These are phyloP conservation scores for Xylaria bambusicola DNA, from an alignment of 495 filamentous ascomycete genomes.

Conservation along the genomic window DNA sequence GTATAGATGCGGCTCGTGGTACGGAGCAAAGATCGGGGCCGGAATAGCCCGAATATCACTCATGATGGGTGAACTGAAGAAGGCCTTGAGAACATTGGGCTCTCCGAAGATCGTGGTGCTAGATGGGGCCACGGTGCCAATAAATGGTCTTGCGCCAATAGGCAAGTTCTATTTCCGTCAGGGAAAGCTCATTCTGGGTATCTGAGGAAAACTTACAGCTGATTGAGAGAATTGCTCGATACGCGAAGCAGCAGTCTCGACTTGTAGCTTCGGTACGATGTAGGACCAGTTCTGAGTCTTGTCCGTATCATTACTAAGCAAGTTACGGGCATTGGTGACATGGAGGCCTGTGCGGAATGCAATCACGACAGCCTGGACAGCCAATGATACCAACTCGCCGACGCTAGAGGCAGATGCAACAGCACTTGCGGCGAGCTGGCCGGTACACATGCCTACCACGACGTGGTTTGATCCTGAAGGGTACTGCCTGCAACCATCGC, in stretches of 20 bases:
- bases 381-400: slow-evolving; percentile 58
- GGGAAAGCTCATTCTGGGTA: background rate
- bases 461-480: slow-evolving; percentile 31
- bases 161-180: slow-evolving; percentile 51
- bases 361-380: slow-evolving; percentile 61
- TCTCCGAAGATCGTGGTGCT: slow-evolving; percentile 72
- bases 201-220: background rate
- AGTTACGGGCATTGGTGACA: slow-evolving; percentile 45
- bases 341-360: slow-evolving; percentile 64
- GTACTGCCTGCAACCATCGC: background rate
- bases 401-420: slow-evolving; percentile 59
- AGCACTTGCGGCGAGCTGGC: slow-evolving; percentile 61
- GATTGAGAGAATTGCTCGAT: background rate
- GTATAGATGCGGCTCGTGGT: slow-evolving; percentile 73
- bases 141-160: slow-evolving; percentile 60
- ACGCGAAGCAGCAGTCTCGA: background rate
- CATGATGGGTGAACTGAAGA: slow-evolving; percentile 53
- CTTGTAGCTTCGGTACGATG: background rate
- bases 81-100: slow-evolving; percentile 56
- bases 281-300: background rate
- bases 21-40: slow-evolving; percentile 72
- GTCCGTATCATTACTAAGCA: background rate
- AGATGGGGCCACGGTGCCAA: slow-evolving; percentile 67
- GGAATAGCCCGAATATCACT: slow-evolving; percentile 52
- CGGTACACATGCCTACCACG: slow-evolving; percentile 61